Base-by-base conservation (phyloP, 2,329 filamentous ascomycete genomes). In the Sporothrix humicola region DNA sequence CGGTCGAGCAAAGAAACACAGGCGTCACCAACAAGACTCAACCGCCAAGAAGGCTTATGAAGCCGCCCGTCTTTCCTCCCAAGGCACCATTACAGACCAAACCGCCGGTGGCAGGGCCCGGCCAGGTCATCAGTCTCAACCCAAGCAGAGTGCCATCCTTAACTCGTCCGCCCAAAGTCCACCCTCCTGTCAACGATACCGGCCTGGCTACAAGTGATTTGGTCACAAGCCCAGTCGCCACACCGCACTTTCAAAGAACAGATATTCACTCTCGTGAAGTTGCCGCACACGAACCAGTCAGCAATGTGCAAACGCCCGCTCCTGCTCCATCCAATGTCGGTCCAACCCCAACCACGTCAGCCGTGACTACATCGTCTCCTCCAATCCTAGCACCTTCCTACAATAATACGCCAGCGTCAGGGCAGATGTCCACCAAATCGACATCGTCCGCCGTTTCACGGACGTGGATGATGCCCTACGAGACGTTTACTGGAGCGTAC, bases 401-500 rank as follows among this genome's bases (percentile, higher is more conserved):
- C 42, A 48, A 44, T 20, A 26, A 48, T 46, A 26, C 61, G n/a
- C 61, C 42, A 17, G 61, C 42, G 26, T 66, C 61, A 15, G 46
- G 52, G n/a, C 20, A 31, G 3, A 15, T 15, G 42, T 23, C 61
- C 59, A 48, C n/a, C 20, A 48, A 26, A 9, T 2, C 42, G 4
- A 10, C 42, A 20, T 66, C 61, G 20, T 23, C 65, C 65, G 4
- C 63, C 8, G 17, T 56, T 8, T 31, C 20, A 12, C 37, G 50
- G 42, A 76, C 74, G 3, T 76, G 76, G 76, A 69, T 68, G 66
- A 68, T 52, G 5, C 79, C 79, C 0, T 85, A 81, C 72, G 79
- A 81, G 3, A 76, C 79, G 1, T 89, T 86, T 75, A 79, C 74
- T 3, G 59, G 74, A 0, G 79, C 79, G 0, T 89, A 89, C 75